phyloP scores from a whole-genome alignment of 495 filamentous ascomycete species.

The Penicillium longicatenatum region DNA sequence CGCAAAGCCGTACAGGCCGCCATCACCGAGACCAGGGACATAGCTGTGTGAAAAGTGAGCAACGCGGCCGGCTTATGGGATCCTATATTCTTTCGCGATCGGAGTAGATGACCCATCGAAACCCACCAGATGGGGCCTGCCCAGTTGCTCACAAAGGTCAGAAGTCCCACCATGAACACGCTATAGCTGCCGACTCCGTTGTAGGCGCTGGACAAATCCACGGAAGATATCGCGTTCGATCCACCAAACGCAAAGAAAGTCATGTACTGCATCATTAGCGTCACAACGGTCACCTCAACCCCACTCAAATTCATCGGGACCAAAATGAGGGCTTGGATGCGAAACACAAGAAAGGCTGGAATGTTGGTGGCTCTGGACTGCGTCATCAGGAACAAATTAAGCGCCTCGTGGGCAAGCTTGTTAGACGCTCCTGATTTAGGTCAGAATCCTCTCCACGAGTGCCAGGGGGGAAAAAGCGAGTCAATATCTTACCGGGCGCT shows the following conservation, averaged over 20 bases:
- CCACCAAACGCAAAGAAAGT: slow-evolving; percentile 92
- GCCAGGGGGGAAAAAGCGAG: neutral
- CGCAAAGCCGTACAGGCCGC: slow-evolving; percentile 80
- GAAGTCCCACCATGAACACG: slow-evolving; percentile 65
- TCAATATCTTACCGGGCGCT: slow-evolving; percentile 19
- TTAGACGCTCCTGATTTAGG: slow-evolving; percentile 15
- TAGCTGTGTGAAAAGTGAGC: slow-evolving; percentile 66
- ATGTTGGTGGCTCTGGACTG: slow-evolving; percentile 82
- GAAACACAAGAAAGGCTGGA: slow-evolving; percentile 78
- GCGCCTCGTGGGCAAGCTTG: slow-evolving; percentile 59
- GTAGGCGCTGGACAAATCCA: slow-evolving; percentile 81
- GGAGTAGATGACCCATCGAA: slow-evolving; percentile 57
- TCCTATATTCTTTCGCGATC: slow-evolving; percentile 33
- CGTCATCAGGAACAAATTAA: slow-evolving; percentile 79
- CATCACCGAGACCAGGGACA: slow-evolving; percentile 73
- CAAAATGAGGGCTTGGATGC: slow-evolving; percentile 57
- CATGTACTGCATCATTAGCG: slow-evolving; percentile 67
- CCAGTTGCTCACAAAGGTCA: slow-evolving; percentile 92
- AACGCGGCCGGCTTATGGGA: slow-evolving; percentile 52
- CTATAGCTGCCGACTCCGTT: slow-evolving; percentile 77
- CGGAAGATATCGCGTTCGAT: slow-evolving; percentile 87
- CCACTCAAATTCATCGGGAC: slow-evolving; percentile 45
- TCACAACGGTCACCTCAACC: slow-evolving; percentile 62
- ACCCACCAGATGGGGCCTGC: slow-evolving; percentile 88
- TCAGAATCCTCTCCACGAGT: slow-evolving; percentile 3